phyloP scores from a whole-genome alignment of 1,284 basidiomycete species.

The Blastosporella zonata region DNA sequence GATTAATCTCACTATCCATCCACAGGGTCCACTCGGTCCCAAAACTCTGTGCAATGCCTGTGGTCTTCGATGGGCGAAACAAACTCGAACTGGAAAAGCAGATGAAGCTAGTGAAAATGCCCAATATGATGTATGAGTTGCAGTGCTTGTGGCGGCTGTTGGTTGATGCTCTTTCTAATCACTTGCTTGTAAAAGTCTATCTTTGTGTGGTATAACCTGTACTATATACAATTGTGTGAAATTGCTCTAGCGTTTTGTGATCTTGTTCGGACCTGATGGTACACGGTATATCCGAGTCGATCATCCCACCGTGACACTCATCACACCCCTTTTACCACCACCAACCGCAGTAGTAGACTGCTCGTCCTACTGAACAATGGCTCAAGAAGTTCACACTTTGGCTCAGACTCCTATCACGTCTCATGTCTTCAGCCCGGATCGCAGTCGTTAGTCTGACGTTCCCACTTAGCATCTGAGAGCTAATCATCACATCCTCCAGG shows the following conservation, averaged over 20 bases:
- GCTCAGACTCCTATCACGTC: constrained; percentile 84
- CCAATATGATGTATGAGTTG: neutral
- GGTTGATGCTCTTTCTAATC: neutral
- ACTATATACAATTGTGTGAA: neutral
- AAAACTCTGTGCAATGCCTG: constrained; percentile 90
- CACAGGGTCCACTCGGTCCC: constrained; percentile 73
- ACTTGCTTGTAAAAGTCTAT: neutral
- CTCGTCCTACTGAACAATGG: constrained; percentile 78
- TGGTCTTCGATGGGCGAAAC: constrained; percentile 81
- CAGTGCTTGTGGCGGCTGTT: no score
- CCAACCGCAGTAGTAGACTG: constrained; percentile 69
- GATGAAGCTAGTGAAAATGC: constrained; percentile 23
- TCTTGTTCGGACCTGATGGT: no score
- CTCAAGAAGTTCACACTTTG: constrained; percentile 78
- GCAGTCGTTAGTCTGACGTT: constrained; percentile 60
- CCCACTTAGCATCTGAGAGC: neutral
- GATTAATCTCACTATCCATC: constrained; percentile 16
- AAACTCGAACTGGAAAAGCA: constrained; percentile 29
- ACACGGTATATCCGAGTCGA: no score
- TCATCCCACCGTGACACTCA: no score
- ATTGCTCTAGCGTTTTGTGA: no score
- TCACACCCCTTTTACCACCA: constrained; percentile 1
- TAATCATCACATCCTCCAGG: constrained; percentile 45
- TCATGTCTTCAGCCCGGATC: constrained; percentile 91
- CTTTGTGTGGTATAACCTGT: neutral